Evolutionary conservation across 495 filamentous ascomycete species (phyloP), one percentile per base, ranked within the genome.

Genomic region (Pseudevernia furfuracea): DNA sequence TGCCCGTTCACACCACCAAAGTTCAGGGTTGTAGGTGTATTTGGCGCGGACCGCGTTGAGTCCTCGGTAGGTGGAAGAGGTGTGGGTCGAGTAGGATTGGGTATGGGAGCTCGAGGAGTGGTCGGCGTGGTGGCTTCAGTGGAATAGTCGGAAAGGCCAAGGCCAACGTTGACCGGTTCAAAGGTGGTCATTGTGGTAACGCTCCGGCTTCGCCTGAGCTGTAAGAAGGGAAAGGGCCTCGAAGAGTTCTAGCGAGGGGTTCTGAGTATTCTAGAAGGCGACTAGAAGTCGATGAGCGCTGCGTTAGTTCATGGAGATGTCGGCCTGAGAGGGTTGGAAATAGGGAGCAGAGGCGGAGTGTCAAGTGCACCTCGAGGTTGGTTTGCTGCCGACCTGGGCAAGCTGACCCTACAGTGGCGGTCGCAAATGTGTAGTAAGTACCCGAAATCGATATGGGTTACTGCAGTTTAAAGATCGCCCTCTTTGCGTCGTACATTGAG

Each of bases 91-190:
- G 78, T 71, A 62, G 77, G 74, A 43, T 74, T 73, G 37, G 74
- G 69, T 32, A 77, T 72, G 34, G 76, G 81, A 30, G 85, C 82
- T 74, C 81, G 85, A 71, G 79, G 89, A 67, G 75, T 89, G 66
- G 78, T 84, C 65, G 84, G 88, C 67, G 80, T 87, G 69, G 77
- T 82, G 70, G 80, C 84, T 71, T 80, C 84, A 43, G 80, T 79
- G 68, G 80, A 66, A 62, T 78, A 78, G 48, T 78, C 79, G 43
- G 81, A 80, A 63, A 83, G 78, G 59, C 79, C 74, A 34, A 90
- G 81, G 64, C 83, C 84, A 61, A 84, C 87, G 77, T 92, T 91
- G 73, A 93, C 89, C 65, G 90, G 84, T 67, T 85, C 84, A 73
- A 93, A 92, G 61, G 86, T 76, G 55, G 84, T 79, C 83, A 85